phyloP scores from a whole-genome alignment of 2,329 filamentous ascomycete genomes.

The Ceratocystis ficicola region DNA sequence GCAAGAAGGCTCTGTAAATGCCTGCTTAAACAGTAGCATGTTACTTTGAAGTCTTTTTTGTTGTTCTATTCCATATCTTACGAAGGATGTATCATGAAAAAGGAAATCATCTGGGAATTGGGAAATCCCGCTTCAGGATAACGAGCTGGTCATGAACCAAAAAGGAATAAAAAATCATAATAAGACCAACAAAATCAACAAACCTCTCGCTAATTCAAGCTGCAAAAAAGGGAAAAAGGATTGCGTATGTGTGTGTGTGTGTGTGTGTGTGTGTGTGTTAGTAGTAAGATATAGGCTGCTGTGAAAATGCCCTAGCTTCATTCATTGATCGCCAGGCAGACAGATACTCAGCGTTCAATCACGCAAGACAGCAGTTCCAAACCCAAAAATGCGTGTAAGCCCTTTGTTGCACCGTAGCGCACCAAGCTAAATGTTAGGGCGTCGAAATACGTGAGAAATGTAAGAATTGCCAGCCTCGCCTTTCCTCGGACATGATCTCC shows the following conservation, averaged over 20 bases:
- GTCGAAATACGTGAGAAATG: neutral
- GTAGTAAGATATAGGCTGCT: no score
- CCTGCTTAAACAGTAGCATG: constrained; percentile 10
- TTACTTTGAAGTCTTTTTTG: constrained; percentile 19
- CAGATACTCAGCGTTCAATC: no score
- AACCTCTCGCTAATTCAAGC: neutral
- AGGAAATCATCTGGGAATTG: constrained; percentile 11
- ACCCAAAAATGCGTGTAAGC: no score
- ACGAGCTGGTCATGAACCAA: constrained; percentile 17
- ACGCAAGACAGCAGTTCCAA: no score
- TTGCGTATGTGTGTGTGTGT: neutral
- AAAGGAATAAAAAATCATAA: constrained; percentile 19
- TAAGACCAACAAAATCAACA: constrained; percentile 13
- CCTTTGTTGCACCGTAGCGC: no score
- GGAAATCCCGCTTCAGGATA: constrained; percentile 12
- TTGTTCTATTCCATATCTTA: constrained; percentile 14
- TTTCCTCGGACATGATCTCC: constrained; percentile 13
- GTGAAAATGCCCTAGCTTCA: no score
- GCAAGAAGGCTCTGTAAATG: constrained; percentile 49
- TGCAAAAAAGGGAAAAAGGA: no score
- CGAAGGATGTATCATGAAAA: constrained; percentile 16
- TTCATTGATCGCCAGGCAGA: no score
- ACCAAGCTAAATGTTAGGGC: neutral
- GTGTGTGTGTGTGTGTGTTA: neutral
- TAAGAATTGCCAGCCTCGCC: neutral